phyloP scores from a whole-genome alignment of 108 stramenopile species.

The Parmales sp. region DNA sequence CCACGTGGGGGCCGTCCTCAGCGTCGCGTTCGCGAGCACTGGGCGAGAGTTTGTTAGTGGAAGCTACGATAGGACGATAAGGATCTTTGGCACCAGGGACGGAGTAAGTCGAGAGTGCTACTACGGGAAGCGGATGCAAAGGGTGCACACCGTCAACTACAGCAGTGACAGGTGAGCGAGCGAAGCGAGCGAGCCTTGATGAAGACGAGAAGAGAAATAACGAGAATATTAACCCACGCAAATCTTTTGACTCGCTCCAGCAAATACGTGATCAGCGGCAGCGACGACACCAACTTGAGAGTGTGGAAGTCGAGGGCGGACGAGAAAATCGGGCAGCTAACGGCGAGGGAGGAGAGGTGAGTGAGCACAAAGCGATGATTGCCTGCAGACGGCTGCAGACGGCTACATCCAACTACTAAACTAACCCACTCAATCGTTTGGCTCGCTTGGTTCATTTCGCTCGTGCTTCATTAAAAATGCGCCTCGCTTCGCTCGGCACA shows the following conservation, averaged over 20 bases:
- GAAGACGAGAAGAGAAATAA: too few relatives aligned
- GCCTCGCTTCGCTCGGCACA: too few relatives aligned
- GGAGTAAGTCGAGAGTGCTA: slow-evolving; percentile 40
- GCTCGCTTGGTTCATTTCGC: too few relatives aligned
- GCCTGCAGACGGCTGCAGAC: too few relatives aligned
- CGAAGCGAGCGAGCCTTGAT: too few relatives aligned
- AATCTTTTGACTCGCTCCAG: too few relatives aligned
- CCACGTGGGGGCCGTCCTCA: slow-evolving; percentile 91
- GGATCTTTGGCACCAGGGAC: slow-evolving; percentile 64
- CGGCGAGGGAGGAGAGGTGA: slow-evolving; percentile 75
- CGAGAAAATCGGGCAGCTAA: slow-evolving; percentile 74
- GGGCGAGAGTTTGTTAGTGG: slow-evolving; percentile 94
- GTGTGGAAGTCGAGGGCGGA: slow-evolving; percentile 92
- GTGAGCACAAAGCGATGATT: too few relatives aligned
- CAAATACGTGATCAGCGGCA: slow-evolving; percentile 85
- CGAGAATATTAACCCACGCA: too few relatives aligned
- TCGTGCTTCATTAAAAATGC: too few relatives aligned
- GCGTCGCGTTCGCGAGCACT: slow-evolving; percentile 74
- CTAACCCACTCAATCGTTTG: too few relatives aligned
- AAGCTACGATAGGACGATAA: slow-evolving; percentile 86
- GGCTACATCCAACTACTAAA: too few relatives aligned
- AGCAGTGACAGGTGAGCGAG: slow-evolving; percentile 83
- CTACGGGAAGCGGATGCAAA: slow-evolving; percentile 77
- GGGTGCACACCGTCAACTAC: slow-evolving; percentile 87
- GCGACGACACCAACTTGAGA: slow-evolving; percentile 93